Evolutionary conservation across 495 filamentous ascomycete species (phyloP), one percentile per base, ranked within the genome.

Genomic region (Penicillium canariense): DNA sequence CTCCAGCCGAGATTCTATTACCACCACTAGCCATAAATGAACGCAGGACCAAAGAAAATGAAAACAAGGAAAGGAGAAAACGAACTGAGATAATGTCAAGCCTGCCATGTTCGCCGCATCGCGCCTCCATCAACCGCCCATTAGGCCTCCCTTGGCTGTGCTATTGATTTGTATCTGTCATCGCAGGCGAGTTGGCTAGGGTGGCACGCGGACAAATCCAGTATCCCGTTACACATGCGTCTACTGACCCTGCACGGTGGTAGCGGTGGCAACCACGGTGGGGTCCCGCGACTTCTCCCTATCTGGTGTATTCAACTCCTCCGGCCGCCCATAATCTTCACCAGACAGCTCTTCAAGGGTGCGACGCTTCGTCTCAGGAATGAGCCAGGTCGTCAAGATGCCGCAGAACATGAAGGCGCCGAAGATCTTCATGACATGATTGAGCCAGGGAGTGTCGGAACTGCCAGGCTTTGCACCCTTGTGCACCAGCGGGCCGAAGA

Each of bases 401-500:
- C 88, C 88, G 56, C 79, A 80, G 10, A 92, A 70, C 88, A 92
- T 91, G 74, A 92, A 92, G 28, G 87, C 72, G 7, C 87, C 86
- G 60, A 86, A 91, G 61, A 92, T 91, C 76, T 91, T 70, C 77
- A 90, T 83, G 46, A 91, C 83, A 67, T 91, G 86, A 71, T 90
- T 83, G 61, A 91, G 75, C 88, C 88, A 91, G 1, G 87, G 86
- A 9, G 70, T 68, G 8, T 59, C 68, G 15, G 68, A 60, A 0
- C 70, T 66, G 5, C 39, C 55, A 22, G 62, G 63, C 32, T 62
- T 60, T 0, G 74, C 68, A 10, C 75, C 75, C n/a, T 61, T 62
- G 46, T 70, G 63, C 3, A 69, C 69, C 20, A 79, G 65, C n/a
- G 76, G 76, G 0, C 75, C 76, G 47, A 80, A 78, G 31, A 80